These are phyloP conservation scores for Radiomyces spectabilis DNA, from an alignment of 192 early-diverging fungal species.

Conservation along the genomic window DNA sequence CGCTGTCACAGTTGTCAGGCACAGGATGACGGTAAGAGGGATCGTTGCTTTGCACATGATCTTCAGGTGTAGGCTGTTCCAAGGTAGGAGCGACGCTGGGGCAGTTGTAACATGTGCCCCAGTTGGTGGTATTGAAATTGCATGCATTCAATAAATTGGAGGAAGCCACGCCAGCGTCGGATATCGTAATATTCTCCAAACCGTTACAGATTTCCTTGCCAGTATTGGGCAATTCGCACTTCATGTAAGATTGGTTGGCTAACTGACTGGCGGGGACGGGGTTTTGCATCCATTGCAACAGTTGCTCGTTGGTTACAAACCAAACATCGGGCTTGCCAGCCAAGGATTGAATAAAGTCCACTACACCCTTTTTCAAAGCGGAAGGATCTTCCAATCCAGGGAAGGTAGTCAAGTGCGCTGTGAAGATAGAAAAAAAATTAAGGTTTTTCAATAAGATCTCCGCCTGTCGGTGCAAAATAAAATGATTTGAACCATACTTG, in stretches of 20 bases:
- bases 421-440: constrained; percentile 17
- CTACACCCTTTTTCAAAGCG: constrained; percentile 17
- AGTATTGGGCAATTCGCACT: constrained; percentile 45
- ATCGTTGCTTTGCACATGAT: constrained; percentile 12
- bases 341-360: constrained; percentile 46
- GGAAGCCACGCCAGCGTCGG: constrained; percentile 24
- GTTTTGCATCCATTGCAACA: constrained; percentile 73
- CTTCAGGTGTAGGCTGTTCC: constrained; percentile 34
- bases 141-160: constrained; percentile 31
- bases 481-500: constrained; percentile 17
- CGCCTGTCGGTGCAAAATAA: constrained; percentile 1
- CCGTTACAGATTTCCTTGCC: constrained; percentile 69
- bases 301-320: constrained; percentile 64
- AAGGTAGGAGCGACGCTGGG: constrained; percentile 31
- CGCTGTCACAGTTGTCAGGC: constrained; percentile 54
- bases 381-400: constrained; percentile 21
- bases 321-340: constrained; percentile 53
- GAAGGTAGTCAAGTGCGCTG: constrained; percentile 33
- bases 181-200: constrained; percentile 35
- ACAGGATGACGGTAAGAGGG: constrained; percentile 34
- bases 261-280: constrained; percentile 63
- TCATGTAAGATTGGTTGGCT: constrained; percentile 58
- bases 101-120: constrained; percentile 51
- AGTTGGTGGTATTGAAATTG: constrained; percentile 39
- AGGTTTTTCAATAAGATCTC: too few species aligned